phyloP scores from a whole-genome alignment of 768 basidiomycete species.

The Boletus tylopilopsis region DNA sequence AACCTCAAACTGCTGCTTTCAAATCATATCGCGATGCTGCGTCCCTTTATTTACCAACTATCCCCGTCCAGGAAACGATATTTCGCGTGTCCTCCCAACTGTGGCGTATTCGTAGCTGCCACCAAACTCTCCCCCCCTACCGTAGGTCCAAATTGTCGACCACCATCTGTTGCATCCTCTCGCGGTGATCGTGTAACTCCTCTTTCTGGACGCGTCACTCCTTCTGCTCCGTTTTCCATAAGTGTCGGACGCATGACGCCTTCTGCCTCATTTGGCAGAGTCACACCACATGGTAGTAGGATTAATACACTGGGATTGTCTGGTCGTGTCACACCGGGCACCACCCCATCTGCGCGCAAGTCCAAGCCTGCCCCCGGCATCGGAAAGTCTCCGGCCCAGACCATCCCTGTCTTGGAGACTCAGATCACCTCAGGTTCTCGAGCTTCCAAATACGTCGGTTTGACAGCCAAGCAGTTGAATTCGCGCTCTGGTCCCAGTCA shows the following conservation, averaged over 20 bases:
- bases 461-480: slow-evolving; percentile 81
- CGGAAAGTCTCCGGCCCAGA: slow-evolving; percentile 32
- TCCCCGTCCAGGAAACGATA: slow-evolving; percentile 62
- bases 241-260: slow-evolving; percentile 55
- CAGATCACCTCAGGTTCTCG: slow-evolving; percentile 78
- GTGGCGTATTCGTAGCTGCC: slow-evolving; percentile 87
- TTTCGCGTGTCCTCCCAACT: slow-evolving; percentile 78
- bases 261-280: slow-evolving; percentile 45
- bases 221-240: slow-evolving; percentile 36
- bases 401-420: slow-evolving; percentile 25
- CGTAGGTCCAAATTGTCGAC: slow-evolving; percentile 55
- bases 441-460: slow-evolving; percentile 77
- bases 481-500: slow-evolving; percentile 32
- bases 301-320: slow-evolving; percentile 30
- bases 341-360: slow-evolving; percentile 31
- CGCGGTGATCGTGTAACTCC: slow-evolving; percentile 45
- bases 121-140: slow-evolving; percentile 80
- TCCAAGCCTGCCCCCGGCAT: slow-evolving; percentile 29
- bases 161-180: slow-evolving; percentile 79
- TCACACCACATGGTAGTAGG: slow-evolving; percentile 29
- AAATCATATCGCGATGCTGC: background rate
- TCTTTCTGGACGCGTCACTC: slow-evolving; percentile 43
- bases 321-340: slow-evolving; percentile 48
- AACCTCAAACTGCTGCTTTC: background rate
- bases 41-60: slow-evolving; percentile 10